Base-by-base conservation (phyloP, 1,139 yeast genomes). In the Lodderomyces pseudojiufengensis region DNA sequence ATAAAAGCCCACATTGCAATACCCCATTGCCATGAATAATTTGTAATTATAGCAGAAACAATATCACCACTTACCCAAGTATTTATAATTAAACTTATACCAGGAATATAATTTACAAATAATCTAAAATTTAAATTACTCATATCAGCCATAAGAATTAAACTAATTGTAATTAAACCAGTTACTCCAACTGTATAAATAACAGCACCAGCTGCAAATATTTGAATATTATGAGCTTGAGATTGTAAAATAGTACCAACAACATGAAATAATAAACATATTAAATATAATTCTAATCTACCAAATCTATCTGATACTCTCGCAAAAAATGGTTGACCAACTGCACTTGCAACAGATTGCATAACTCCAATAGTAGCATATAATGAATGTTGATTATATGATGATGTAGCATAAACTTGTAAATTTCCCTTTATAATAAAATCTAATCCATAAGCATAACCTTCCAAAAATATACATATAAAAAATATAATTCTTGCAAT, bases 1-100 rank as follows among this genome's bases (percentile, higher is more conserved):
- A 84, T 80, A 51, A 81, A 79, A 1, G 88, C 88, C 85, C 85
- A 84, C 74, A 83, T 81, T 27, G 83, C 90, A 48, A 82, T 78
- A 48, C 81, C 80, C 78, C 81, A 83, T 25, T 75, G 69, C 92
- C 92, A 82, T 0, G 61, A 46, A 47, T 59, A 55, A 2, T 35
- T 21, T 5, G 48, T 43, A 21, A 43, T 40, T 24, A 51, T 42
- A 5, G 42, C 39, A n/a, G 33, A 47, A n/a, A 74, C 59, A 32
- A 82, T 59, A 47, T 78, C 65, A 50, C 87, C 90, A 26, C 78
- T 58, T 35, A 80, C 68, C 92, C 92, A 83, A n/a, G 90, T 80
- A 53, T 80, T 83, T 58, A 83, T 79, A 45, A 83, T 76, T 47
- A 72, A 77, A 2, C 92, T 90, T 45, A 76, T 61, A 4, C 84